phyloP scores from a whole-genome alignment of 768 basidiomycete species.

The Pisolithus tinctorius region DNA sequence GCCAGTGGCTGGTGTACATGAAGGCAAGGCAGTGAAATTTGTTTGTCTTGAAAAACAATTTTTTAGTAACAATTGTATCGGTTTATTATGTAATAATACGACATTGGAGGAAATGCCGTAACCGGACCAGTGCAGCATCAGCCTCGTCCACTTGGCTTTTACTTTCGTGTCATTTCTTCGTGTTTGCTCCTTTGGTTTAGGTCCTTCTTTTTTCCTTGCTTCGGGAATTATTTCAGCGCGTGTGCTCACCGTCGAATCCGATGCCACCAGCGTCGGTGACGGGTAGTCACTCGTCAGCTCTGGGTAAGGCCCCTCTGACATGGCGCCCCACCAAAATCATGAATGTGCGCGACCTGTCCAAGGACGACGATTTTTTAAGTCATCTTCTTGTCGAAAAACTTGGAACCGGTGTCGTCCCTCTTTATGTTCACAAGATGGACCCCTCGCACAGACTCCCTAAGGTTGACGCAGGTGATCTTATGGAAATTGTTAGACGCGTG shows the following conservation, averaged over 20 bases:
- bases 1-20: no score
- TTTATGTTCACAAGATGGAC: constrained; percentile 90
- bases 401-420: constrained; percentile 71
- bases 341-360: constrained; percentile 86
- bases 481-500: constrained; percentile 75
- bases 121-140: constrained; percentile 22
- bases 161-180: constrained; percentile 27
- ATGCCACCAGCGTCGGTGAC: constrained; percentile 26
- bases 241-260: constrained; percentile 21
- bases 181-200: constrained; percentile 2
- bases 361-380: constrained; percentile 87
- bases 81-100: constrained; percentile 6
- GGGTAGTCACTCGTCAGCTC: constrained; percentile 16
- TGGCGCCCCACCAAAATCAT: constrained; percentile 87
- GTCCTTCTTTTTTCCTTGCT: constrained; percentile 4
- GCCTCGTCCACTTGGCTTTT: constrained; percentile 20
- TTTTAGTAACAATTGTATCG: neutral
- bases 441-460: constrained; percentile 69
- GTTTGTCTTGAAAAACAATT: no score
- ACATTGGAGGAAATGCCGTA: constrained; percentile 17
- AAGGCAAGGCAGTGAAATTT: no score
- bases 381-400: constrained; percentile 87
- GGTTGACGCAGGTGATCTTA: constrained; percentile 59
- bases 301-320: constrained; percentile 26
- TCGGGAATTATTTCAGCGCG: constrained; percentile 10